These are phyloP conservation scores for Pseudohalonectria lignicola DNA, from an alignment of 2,329 filamentous ascomycete species.

Conservation along the genomic window DNA sequence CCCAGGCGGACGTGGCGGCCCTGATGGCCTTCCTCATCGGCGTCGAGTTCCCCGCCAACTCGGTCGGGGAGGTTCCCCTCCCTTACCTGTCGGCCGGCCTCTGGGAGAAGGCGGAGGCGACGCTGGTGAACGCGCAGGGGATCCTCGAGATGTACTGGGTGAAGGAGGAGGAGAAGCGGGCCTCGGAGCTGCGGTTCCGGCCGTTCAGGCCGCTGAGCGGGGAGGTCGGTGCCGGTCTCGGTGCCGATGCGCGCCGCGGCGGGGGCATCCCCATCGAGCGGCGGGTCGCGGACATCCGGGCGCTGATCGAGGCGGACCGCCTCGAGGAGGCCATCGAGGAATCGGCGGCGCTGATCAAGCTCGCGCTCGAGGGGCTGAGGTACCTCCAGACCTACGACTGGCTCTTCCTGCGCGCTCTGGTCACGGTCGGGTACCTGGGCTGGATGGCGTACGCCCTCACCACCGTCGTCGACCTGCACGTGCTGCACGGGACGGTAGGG, in stretches of 20 bases:
- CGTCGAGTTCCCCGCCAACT: slow-evolving; percentile 87
- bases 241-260: no score
- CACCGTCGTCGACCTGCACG: slow-evolving; percentile 78
- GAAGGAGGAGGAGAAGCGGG: slow-evolving; percentile 78
- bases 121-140: slow-evolving; percentile 71
- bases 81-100: slow-evolving; percentile 64
- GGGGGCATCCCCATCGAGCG: slow-evolving; percentile 48
- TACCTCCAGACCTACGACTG: slow-evolving; percentile 98
- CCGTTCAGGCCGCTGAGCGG: slow-evolving; percentile 60
- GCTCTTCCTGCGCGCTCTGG: slow-evolving; percentile 82
- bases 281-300: slow-evolving; percentile 56
- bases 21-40: slow-evolving; percentile 91
- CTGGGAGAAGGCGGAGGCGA: slow-evolving; percentile 71
- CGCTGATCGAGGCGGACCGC: slow-evolving; percentile 52
- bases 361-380: slow-evolving; percentile 70
- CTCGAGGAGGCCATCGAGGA: slow-evolving; percentile 71
- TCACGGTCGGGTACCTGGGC: slow-evolving; percentile 84
- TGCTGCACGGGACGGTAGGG: slow-evolving; percentile 59
- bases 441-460: slow-evolving; percentile 92
- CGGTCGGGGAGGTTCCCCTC: slow-evolving; percentile 83
- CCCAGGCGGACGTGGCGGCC: slow-evolving; percentile 86
- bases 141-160: slow-evolving; percentile 95
- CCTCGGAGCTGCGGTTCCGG: slow-evolving; percentile 63
- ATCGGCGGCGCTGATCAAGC: slow-evolving; percentile 64
- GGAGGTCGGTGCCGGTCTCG: no score